Base-by-base conservation (phyloP, 2,329 filamentous ascomycete genomes). In the Berkeleyomyces basicola region DNA sequence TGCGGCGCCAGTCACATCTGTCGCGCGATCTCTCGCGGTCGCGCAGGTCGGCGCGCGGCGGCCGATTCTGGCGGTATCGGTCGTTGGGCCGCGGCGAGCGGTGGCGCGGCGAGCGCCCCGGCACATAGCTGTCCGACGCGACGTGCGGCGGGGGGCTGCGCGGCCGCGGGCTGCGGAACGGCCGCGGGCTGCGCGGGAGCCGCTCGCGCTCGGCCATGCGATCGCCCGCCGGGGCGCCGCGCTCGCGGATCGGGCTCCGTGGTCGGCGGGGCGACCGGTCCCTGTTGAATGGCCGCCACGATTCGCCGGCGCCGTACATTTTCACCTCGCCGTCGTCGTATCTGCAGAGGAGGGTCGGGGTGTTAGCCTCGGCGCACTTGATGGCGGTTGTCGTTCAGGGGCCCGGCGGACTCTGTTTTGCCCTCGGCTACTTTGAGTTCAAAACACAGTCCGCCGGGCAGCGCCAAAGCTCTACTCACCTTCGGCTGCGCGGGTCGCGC, bases 281-380 rank as follows among this genome's bases (percentile, higher is more conserved):
- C 61, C 77, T 72, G 59, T 81, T 81, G 64, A 79, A 82, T 9
- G 81, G 81, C 64, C 81, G 74, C 75, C 82, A 83, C 44, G 80
- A 82, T 71, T 83, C 81, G 64, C 81, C 81, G 10, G 81, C 81
- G 60, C 81, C 81, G 69, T 83, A 83, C 68, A 81, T 76, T 66
- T 82, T 79, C 61, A 83, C 81, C 72, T 83, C 81, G 53, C 81
- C 81, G 67, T 83, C 81, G 66, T 83, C 80, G 68, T 81, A 83
- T 69, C 80, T 82, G 64, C 53, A 43, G 44, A 31, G 53, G 14
- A 62, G 47, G 16, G 31, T 23, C 39, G 46, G 59, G 16, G 14
- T 36, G 16, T 40, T 40, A 55, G 55, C 31, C 39, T 11, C 7
- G 1, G 46, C 7, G 37, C 11, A 44, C 11, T 37, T 42, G 37